Evolutionary conservation across 176 grass and related monocot species (phyloP).

Genomic region (Zizania latifolia): DNA sequence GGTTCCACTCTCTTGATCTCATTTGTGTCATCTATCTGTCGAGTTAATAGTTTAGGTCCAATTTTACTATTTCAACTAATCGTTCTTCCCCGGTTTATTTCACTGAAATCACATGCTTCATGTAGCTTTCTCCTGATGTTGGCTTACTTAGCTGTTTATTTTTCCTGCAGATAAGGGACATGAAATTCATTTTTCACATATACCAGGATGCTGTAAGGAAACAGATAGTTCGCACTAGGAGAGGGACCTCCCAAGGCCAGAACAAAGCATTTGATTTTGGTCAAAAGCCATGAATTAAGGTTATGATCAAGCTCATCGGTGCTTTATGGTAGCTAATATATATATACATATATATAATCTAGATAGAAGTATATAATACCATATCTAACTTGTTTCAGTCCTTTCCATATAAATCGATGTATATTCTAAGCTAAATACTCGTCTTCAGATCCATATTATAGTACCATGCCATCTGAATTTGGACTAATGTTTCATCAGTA

Average conservation of each 20-base stretch:
- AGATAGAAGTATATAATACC: neutral
- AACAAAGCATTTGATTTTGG: constrained; percentile 17
- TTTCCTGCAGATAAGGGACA: constrained; percentile 40
- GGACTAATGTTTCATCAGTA: neutral
- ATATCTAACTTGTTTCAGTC: neutral
- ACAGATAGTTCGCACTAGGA: neutral
- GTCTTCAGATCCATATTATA: neutral
- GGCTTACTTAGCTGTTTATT: neutral
- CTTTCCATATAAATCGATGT: constrained; percentile 6
- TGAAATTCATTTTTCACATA: constrained; percentile 57
- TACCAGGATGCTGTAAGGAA: constrained; percentile 32
- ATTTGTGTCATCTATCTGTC: neutral
- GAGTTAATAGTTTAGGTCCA: neutral
- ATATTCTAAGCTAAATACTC: neutral
- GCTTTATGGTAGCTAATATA: neutral
- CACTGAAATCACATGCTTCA: neutral
- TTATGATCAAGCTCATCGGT: neutral
- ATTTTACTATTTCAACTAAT: constrained; percentile 7
- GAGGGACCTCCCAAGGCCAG: neutral
- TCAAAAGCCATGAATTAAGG: constrained; percentile 28
- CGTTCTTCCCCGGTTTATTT: constrained; percentile 6
- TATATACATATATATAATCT: neutral
- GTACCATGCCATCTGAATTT: neutral
- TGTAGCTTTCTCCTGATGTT: neutral
- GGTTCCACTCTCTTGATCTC: neutral